Conservation (phyloP, 2,329 filamentous ascomycete species). For the Ceratocystis albifundus region DNA sequence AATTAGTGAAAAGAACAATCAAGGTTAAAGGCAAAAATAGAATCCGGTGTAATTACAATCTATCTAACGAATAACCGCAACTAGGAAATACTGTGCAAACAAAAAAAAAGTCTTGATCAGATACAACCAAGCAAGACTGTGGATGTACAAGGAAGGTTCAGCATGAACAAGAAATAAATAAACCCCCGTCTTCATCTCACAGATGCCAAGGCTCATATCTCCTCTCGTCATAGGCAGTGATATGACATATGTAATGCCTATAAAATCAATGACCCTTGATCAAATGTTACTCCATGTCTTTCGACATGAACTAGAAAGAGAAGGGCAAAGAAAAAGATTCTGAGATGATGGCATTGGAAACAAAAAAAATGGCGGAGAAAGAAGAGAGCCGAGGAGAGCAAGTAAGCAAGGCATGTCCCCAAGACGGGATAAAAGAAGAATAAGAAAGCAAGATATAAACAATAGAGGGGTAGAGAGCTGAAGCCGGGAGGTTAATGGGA, state of each 20-base stretch:
- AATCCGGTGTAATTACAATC: conserved; percentile 3
- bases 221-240: not conserved
- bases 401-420: not conserved
- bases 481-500: not conserved
- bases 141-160: not conserved
- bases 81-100: not conserved
- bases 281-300: not conserved
- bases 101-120: conserved; percentile 1
- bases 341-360: not conserved
- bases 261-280: not conserved
- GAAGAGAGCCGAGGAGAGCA: not conserved
- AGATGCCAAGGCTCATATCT: no score
- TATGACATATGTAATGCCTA: not conserved
- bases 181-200: no score
- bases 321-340: not conserved
- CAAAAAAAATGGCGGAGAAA: conserved; percentile 5
- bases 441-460: not conserved
- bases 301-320: not conserved
- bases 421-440: not conserved
- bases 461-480: not conserved
- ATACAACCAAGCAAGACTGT: not conserved
- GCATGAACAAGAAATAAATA: no score
- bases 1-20: not conserved
- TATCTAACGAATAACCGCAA: not conserved
- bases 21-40: not conserved